phyloP scores from a whole-genome alignment of 169 alveolate species.

The Plasmodium billcollinsi region DNA sequence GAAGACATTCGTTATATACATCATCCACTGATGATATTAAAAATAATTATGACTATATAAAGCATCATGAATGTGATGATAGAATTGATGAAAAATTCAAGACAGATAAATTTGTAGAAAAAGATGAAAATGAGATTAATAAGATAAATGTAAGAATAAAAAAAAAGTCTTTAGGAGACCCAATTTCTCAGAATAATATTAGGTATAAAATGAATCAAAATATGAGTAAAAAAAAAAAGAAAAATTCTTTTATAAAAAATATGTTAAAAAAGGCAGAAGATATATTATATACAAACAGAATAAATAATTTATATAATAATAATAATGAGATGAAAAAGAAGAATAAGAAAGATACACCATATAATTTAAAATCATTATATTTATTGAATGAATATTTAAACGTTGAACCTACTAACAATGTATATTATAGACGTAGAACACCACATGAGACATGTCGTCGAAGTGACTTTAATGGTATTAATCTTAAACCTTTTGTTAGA shows the following conservation, averaged over 20 bases:
- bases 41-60: no score
- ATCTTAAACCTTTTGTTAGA: conserved; percentile 68
- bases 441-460: conserved; percentile 40
- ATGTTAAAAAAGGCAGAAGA: conserved; percentile 33
- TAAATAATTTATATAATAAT: background rate
- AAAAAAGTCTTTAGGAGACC: background rate
- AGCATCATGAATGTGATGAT: no score
- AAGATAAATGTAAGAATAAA: conserved; percentile 33
- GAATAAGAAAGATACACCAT: background rate
- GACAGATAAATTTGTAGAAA: no score
- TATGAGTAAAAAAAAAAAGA: background rate
- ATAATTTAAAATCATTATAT: conserved; percentile 5
- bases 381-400: conserved; percentile 56
- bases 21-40: no score
- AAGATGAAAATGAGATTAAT: background rate
- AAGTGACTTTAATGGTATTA: conserved; percentile 64
- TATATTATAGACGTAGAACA: conserved; percentile 70
- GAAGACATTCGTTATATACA: no score
- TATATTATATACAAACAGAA: background rate
- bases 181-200: background rate
- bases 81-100: no score
- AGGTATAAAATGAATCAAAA: background rate
- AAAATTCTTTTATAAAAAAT: conserved; percentile 26
- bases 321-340: conserved; percentile 15
- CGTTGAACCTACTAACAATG: conserved; percentile 57